Percentiles rank a stretch among this genome's conserved stretches.
phyloP scores from a whole-genome alignment of 2,329 filamentous ascomycete genomes.

The Akanthomyces dipterigenus region DNA sequence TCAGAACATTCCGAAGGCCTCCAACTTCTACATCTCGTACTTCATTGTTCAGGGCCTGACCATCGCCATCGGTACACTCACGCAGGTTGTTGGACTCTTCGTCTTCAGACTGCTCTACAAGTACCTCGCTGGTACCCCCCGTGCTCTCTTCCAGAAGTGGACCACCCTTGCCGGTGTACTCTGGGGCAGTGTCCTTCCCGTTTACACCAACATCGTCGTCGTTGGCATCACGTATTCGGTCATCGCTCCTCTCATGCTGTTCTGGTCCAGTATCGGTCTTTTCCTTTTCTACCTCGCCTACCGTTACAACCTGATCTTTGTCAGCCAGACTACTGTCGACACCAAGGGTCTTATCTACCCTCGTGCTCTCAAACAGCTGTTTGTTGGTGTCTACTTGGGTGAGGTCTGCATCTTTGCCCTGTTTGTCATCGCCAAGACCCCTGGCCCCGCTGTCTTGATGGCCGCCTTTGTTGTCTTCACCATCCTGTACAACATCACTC shows the following conservation, averaged over 20 bases:
- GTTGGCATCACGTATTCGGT: constrained; percentile 74
- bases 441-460: constrained; percentile 70
- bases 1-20: constrained; percentile 68
- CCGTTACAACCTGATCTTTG: constrained; percentile 80
- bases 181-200: constrained; percentile 71
- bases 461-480: constrained; percentile 69
- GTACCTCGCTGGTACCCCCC: constrained; percentile 67
- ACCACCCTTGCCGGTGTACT: constrained; percentile 59
- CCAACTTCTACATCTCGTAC: constrained; percentile 91
- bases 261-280: constrained; percentile 72
- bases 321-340: constrained; percentile 71
- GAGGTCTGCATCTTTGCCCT: constrained; percentile 76
- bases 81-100: constrained; percentile 61
- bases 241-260: constrained; percentile 75
- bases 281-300: constrained; percentile 77
- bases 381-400: constrained; percentile 73
- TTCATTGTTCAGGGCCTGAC: constrained; percentile 80
- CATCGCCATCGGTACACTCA: constrained; percentile 64
- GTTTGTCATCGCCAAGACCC: constrained; percentile 60
- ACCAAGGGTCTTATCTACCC: constrained; percentile 86
- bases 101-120: constrained; percentile 63
- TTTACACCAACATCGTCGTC: constrained; percentile 67
- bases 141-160: constrained; percentile 72
- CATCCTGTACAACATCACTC: constrained; percentile 66
- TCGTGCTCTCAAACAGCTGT: constrained; percentile 78